A percentile compares a stretch with the other conserved stretches of the same genome.
Evolutionary conservation across 208 protist genomes (phyloP).

Genomic region (Trypanosoma scelopori): DNA sequence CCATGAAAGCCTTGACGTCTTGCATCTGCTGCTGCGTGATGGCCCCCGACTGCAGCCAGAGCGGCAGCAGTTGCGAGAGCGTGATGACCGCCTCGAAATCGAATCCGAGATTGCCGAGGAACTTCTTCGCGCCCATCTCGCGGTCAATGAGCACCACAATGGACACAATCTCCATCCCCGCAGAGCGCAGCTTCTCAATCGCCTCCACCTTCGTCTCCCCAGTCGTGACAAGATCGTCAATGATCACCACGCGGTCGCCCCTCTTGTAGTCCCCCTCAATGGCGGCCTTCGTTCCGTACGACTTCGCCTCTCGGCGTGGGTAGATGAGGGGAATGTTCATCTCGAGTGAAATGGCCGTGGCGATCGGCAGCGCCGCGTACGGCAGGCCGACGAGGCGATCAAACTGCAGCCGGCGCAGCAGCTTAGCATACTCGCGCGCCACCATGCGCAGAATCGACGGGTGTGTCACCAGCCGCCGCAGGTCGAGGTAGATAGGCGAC

Average conservation of each 20-base stretch:
- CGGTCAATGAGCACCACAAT: constrained; percentile 95
- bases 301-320: constrained; percentile 91
- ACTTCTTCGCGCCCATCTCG: constrained; percentile 93
- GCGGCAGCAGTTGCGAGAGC: constrained; percentile 72
- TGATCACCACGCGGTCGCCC: constrained; percentile 88
- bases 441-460: constrained; percentile 80
- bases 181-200: constrained; percentile 85
- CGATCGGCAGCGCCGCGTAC: constrained; percentile 95
- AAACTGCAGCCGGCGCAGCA: constrained; percentile 69
- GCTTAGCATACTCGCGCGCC: constrained; percentile 72
- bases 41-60: constrained; percentile 63
- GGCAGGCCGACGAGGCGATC: constrained; percentile 91
- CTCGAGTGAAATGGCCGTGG: constrained; percentile 90
- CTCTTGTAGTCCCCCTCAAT: constrained; percentile 95
- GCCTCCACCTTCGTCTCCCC: constrained; percentile 95
- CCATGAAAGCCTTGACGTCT: constrained; percentile 59
- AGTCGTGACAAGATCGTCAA: constrained; percentile 96
- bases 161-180: constrained; percentile 83
- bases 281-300: constrained; percentile 93
- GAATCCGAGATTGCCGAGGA: constrained; percentile 81
- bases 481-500: constrained; percentile 96
- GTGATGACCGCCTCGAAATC: constrained; percentile 82
- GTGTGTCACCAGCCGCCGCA: constrained; percentile 91
- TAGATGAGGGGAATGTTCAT: constrained; percentile 91
- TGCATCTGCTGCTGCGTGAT: constrained; percentile 63